A percentile compares a stretch with the other conserved stretches of the same genome.
phyloP scores from a whole-genome alignment of 2,329 filamentous ascomycete genomes.

The Periconia digitata region DNA sequence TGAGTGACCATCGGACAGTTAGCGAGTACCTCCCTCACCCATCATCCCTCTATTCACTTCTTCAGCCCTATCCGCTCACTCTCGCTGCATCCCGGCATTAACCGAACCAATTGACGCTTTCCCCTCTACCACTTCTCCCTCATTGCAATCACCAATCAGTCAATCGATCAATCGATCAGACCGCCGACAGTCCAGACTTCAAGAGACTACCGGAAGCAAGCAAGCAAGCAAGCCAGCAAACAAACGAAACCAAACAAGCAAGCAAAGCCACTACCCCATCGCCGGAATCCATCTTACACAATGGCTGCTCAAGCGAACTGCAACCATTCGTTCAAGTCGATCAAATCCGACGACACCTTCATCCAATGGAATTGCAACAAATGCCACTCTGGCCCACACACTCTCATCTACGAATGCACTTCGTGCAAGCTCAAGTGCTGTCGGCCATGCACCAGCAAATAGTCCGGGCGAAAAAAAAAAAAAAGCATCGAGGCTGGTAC shows the following conservation, averaged over 20 bases:
- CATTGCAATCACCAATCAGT: no score
- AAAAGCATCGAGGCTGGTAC: neutral
- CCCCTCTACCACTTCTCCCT: neutral
- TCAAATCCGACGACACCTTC: constrained; percentile 55
- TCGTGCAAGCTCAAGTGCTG: constrained; percentile 56
- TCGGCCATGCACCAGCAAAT: constrained; percentile 49
- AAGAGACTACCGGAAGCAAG: no score
- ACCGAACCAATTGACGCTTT: constrained; percentile 10
- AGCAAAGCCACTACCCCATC: neutral
- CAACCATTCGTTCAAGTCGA: constrained; percentile 52
- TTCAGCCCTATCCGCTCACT: constrained; percentile 13
- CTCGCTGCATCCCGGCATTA: constrained; percentile 4
- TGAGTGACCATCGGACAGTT: constrained; percentile 22
- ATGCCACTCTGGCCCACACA: constrained; percentile 54
- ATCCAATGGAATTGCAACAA: constrained; percentile 56
- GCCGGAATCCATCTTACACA: constrained; percentile 11
- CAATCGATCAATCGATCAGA: no score
- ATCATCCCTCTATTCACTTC: constrained; percentile 4
- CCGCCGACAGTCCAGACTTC: no score
- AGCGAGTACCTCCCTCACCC: constrained; percentile 9
- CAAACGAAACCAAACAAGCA: constrained; percentile 4
- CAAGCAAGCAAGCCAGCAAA: no score
- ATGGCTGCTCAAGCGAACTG: constrained; percentile 54
- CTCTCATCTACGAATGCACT: constrained; percentile 54
- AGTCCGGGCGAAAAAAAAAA: constrained; percentile 13